Base-by-base conservation (phyloP, 768 basidiomycete species). In the Hericium rajendrae region DNA sequence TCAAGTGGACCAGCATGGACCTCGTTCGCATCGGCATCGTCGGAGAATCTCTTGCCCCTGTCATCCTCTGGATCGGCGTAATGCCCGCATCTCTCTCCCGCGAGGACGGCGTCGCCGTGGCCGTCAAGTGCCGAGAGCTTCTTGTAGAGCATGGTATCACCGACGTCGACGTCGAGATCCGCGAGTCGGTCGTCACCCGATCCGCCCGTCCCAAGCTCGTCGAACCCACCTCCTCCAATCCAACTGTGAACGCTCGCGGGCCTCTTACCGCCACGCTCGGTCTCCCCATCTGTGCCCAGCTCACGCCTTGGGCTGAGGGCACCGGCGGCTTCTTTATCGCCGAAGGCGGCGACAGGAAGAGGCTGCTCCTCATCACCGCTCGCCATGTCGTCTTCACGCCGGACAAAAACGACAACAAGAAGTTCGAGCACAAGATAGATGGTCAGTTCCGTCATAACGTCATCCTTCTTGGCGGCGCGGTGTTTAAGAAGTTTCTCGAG, bases 241-340 rank as follows among this genome's bases (percentile, higher is more conserved):
- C 57, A 38, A 57, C 68, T 54, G 28, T 67, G 61, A 64, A 65
- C 12, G 53, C 69, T n/a, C 64, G 66, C 28, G 66, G 68, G 48
- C 70, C 69, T 16, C 71, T 76, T 63, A 70, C 71, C 4, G 59
- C 67, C 57, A 60, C 72, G 37, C 71, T 77, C 20, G 69, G 75
- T 54, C 65, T 74, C 48, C 40, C 58, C n/a, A 73, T 76, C 54
- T 72, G 75, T 28, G 59, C 69, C 28, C 59, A 54, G 13, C 66
- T 62, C 59, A 49, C 37, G 2, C 68, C 75, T 38, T 37, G 70
- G 53, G 64, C 40, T 39, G 75, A 74, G 59, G 73, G 75, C 57
- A 75, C 75, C 2, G 72, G 67, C 37, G 53, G 53, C 8, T 60
- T 71, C 41, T 67, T 73, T 60, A 58, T 64, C 37, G n/a, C 22